Base-by-base conservation (phyloP, 1,139 yeast genomes). In the Pichia sp. region DNA sequence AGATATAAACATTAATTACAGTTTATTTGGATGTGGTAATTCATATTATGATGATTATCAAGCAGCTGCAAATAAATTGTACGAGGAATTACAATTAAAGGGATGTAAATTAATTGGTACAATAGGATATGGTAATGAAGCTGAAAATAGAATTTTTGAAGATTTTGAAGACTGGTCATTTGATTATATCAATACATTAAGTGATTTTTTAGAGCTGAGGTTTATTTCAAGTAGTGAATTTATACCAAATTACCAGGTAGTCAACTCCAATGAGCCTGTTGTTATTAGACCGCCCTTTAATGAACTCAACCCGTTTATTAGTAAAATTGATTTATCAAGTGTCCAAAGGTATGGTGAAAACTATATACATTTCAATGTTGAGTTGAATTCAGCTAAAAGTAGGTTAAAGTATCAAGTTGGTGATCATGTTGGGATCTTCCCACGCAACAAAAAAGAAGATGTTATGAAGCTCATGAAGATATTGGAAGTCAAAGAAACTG, bases 391-490 rank as follows among this genome's bases (percentile, higher is more conserved):
- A 40, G 70, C 83, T 1, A 76, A 70, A 30, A 79, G 92, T 11
- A 82, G 83, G 59, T 70, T 92, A 63, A 81, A 82, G 60, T 94
- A 92, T 66, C 73, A 87, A 47, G 88, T 97, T 9, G 98, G 99
- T 63, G 98, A 92, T 65, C 98, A 94, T 68, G 71, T 92, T 55
- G 98, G 96, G 15, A 71, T 94, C 45, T 85, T 96, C 88, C 90
- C 97, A 30, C 84, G 88, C 38, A 94, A 94, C 67, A 70, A 89
- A 4, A 70, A 77, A 58, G 85, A 78, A 59, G 82, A 86, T 59
- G 82, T 89, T 39, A 73, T 72, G 15, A 68, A 72, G 37, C 85
- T 92, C 59, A 68, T 85, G 52, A 59, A 71, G 44, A 80, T 85
- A 4, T 79, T 90, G 58, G 37, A 24, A 12, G 1, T 45, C 3